phyloP scores from a whole-genome alignment of 1,284 basidiomycete genomes.

The Irpex sp. region DNA sequence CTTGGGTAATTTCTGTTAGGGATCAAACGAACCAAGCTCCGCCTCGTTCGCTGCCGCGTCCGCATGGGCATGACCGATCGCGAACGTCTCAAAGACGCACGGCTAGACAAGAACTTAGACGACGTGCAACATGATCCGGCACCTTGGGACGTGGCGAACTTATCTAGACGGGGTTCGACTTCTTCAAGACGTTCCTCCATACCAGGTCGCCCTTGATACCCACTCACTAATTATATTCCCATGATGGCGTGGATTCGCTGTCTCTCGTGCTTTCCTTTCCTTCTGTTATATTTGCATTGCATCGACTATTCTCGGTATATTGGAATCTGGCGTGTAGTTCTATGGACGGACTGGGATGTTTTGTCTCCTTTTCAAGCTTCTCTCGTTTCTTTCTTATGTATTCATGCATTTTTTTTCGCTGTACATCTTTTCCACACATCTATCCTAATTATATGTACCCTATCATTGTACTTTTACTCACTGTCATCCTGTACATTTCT shows the following conservation, averaged over 20 bases:
- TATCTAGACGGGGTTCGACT: neutral
- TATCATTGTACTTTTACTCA: neutral
- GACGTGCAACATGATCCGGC: slow-evolving; percentile 67
- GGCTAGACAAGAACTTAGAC: slow-evolving; percentile 67
- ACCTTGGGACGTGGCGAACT: slow-evolving; percentile 50
- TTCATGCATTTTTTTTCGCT: neutral
- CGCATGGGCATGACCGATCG: slow-evolving; percentile 67
- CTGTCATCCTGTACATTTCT: neutral
- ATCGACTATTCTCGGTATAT: neutral
- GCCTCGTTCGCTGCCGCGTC: slow-evolving; percentile 63
- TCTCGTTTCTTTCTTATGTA: neutral
- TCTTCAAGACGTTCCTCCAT: neutral
- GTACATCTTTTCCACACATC: neutral
- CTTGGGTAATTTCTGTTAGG: slow-evolving; percentile 34
- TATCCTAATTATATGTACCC: neutral
- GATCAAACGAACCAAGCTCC: slow-evolving; percentile 79
- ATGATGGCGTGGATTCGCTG: neutral
- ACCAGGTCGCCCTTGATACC: neutral
- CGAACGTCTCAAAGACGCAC: slow-evolving; percentile 64
- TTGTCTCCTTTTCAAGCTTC: too few species aligned
- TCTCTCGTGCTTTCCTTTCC: neutral
- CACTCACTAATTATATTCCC: neutral
- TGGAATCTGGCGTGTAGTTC: neutral
- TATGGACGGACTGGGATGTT: neutral
- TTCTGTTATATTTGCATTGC: neutral